These are phyloP conservation scores for Solanum pennellii DNA, from an alignment of 257 asterid species.

Conservation along the genomic window DNA sequence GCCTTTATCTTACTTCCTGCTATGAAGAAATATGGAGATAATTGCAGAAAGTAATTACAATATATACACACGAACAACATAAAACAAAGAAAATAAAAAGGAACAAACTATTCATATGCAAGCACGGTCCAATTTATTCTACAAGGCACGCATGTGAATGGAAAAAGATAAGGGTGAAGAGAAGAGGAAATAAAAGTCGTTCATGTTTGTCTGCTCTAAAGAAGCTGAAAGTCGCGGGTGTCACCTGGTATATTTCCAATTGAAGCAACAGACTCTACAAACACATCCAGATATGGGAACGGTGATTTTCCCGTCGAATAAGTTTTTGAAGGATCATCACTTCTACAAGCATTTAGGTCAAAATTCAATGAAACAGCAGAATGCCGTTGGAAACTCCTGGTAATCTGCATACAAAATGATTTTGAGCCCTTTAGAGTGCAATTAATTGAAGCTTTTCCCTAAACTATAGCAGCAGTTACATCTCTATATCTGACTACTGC, in stretches of 20 bases:
- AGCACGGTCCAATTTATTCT: neutral
- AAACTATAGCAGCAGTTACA: neutral
- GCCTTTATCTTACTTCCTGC: neutral
- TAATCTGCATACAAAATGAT: conserved; percentile 20
- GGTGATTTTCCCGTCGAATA: conserved; percentile 79
- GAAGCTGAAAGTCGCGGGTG: neutral
- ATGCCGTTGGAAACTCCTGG: conserved; percentile 16
- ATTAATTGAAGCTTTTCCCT: neutral
- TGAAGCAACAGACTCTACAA: conserved; percentile 59
- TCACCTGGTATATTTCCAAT: conserved; percentile 71
- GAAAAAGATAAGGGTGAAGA: neutral
- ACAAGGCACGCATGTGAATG: neutral
- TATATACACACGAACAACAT: neutral
- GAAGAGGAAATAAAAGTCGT: neutral
- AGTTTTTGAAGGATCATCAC: conserved; percentile 60
- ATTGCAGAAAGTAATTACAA: neutral
- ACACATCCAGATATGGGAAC: conserved; percentile 67
- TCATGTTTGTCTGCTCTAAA: neutral
- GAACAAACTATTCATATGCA: neutral
- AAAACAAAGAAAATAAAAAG: neutral
- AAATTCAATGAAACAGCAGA: conserved; percentile 23
- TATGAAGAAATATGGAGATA: neutral
- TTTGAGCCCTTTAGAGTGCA: conserved; percentile 6
- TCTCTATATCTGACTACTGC: neutral
- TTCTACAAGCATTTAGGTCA: conserved; percentile 31